These are phyloP conservation scores for Collybiopsis confluens DNA, from an alignment of 768 basidiomycete species.

Conservation along the genomic window DNA sequence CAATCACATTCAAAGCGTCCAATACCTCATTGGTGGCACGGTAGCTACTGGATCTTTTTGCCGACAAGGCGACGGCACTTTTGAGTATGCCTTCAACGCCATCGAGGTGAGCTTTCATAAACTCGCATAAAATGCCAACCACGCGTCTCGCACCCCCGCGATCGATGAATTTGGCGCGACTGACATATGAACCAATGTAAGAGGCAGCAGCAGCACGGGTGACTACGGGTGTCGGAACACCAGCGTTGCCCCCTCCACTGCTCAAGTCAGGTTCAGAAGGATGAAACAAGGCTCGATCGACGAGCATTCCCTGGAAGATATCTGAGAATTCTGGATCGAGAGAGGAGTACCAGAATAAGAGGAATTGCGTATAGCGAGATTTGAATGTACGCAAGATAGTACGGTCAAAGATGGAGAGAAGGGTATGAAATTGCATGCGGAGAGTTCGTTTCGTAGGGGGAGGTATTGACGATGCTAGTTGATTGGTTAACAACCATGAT, in stretches of 20 bases:
- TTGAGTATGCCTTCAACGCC: conserved; percentile 49
- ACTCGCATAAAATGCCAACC: conserved; percentile 81
- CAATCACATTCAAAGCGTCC: conserved; percentile 16
- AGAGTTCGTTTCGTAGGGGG: conserved; percentile 31
- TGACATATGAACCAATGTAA: conserved; percentile 90
- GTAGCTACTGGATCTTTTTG: conserved; percentile 19
- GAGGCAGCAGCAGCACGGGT: conserved; percentile 90
- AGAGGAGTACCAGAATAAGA: conserved; percentile 93
- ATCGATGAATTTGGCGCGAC: conserved; percentile 83
- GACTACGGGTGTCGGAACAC: conserved; percentile 51
- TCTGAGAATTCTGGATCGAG: conserved; percentile 87
- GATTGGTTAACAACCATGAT: conserved; percentile 20
- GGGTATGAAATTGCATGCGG: conserved; percentile 73
- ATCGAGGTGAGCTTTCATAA: conserved; percentile 73
- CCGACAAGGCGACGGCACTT: conserved; percentile 28
- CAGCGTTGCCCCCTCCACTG: conserved; percentile 14
- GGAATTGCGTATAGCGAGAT: conserved; percentile 95
- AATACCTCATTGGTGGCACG: conserved; percentile 17
- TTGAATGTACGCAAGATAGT: conserved; percentile 94
- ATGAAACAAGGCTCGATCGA: conserved; percentile 79
- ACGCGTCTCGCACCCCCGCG: conserved; percentile 69
- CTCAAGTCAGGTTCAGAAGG: conserved; percentile 24
- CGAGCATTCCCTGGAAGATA: conserved; percentile 91
- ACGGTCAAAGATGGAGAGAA: conserved; percentile 91
- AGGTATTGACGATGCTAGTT: conserved; percentile 11